A percentile compares a stretch with the other conserved stretches of the same genome.
Conservation (phyloP, 2,329 filamentous ascomycete species). For the Pseudogymnoascus sp. region DNA sequence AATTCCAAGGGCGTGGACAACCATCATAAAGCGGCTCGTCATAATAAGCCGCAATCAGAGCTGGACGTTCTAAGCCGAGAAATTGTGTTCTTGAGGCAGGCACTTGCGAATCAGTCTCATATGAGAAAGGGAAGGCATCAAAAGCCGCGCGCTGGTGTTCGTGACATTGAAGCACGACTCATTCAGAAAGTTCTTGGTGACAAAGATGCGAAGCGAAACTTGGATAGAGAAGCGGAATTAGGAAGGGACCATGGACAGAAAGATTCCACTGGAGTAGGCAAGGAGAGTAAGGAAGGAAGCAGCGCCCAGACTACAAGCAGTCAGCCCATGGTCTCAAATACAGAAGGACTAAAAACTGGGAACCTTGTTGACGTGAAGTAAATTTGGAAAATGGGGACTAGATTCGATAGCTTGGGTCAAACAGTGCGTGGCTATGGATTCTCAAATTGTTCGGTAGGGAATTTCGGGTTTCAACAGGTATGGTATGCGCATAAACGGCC, state of each 20-base stretch:
- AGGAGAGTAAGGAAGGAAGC: background rate
- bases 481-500: background rate
- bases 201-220: background rate
- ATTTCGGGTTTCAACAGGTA: background rate
- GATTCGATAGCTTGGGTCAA: background rate
- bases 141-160: background rate
- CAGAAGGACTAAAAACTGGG: background rate
- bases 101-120: slow-evolving; percentile 1
- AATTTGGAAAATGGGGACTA: background rate
- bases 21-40: background rate
- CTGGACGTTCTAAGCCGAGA: background rate
- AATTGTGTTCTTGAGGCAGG: background rate
- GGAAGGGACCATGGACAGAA: background rate
- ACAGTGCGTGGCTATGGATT: background rate
- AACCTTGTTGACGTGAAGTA: background rate
- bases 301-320: background rate
- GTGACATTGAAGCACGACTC: background rate
- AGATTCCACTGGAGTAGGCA: background rate
- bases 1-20: background rate
- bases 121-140: background rate
- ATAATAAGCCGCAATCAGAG: background rate
- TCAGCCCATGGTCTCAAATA: background rate
- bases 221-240: background rate
- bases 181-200: background rate
- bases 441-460: background rate